Conservation (phyloP, 106 monocot species). For the Iris macrosiphon region DNA sequence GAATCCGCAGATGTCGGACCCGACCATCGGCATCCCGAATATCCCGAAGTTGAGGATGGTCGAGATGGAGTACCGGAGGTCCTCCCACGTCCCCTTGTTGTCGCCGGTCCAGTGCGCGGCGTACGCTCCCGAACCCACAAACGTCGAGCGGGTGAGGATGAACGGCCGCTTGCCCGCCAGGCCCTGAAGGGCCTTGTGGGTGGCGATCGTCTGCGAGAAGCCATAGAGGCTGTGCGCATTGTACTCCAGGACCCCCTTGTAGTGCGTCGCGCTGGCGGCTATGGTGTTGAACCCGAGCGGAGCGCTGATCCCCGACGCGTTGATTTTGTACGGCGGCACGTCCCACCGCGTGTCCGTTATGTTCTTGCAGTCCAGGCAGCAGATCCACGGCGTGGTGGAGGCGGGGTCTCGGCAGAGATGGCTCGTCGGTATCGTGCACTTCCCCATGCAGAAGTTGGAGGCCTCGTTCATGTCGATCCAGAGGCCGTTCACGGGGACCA, state of each 20-base stretch:
- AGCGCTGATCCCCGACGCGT: constrained; percentile 52
- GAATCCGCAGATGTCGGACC: constrained; percentile 93
- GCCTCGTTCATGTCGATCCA: constrained; percentile 99
- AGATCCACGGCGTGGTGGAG: constrained; percentile 50
- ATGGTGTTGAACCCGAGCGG: constrained; percentile 89
- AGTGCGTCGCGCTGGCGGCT: constrained; percentile 74
- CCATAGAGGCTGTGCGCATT: constrained; percentile 93
- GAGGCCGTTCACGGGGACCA: constrained; percentile 87
- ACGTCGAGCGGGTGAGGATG: constrained; percentile 77
- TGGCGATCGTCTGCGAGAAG: constrained; percentile 74
- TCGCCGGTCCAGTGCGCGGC: constrained; percentile 98
- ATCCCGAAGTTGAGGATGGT: constrained; percentile 93
- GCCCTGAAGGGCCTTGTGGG: constrained; percentile 57
- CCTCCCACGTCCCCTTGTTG: constrained; percentile 92
- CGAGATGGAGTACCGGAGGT: constrained; percentile 77
- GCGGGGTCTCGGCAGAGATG: constrained; percentile 50
- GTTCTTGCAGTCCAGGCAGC: constrained; percentile 94
- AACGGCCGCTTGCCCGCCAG: constrained; percentile 71
- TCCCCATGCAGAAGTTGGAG: constrained; percentile 92
- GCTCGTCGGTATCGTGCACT: constrained; percentile 56
- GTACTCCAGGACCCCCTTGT: constrained; percentile 79
- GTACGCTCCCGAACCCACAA: constrained; percentile 78
- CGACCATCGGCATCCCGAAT: constrained; percentile 98
- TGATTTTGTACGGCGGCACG: constrained; percentile 91
- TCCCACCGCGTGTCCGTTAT: constrained; percentile 81